These are phyloP conservation scores for Wickerhamomyces kurtzmanii DNA, from an alignment of 805 yeast species.

Conservation along the genomic window DNA sequence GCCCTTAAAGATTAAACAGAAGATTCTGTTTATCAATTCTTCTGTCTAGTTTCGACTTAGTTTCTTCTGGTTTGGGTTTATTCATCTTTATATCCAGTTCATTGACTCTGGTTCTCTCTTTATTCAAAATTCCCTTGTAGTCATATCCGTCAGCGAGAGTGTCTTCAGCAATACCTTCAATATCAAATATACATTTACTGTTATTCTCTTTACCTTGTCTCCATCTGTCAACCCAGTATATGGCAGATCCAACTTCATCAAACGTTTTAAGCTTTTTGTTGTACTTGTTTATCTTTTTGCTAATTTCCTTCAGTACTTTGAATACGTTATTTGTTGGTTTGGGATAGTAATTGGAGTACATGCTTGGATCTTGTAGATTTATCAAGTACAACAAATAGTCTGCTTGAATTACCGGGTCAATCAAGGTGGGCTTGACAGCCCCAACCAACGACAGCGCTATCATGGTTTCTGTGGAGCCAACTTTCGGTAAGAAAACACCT, in stretches of 20 bases:
- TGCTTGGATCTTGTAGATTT: slow-evolving; percentile 41
- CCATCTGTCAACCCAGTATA: slow-evolving; percentile 54
- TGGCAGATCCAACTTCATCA: slow-evolving; percentile 54
- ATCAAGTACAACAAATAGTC: slow-evolving; percentile 72
- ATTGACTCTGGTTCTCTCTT: slow-evolving; percentile 10
- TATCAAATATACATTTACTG: slow-evolving; percentile 12
- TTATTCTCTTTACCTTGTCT: slow-evolving; percentile 35
- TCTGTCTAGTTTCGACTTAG: neutral
- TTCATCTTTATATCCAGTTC: slow-evolving; percentile 13
- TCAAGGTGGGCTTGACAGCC: slow-evolving; percentile 54
- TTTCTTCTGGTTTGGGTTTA: slow-evolving; percentile 1
- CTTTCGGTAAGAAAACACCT: slow-evolving; percentile 80
- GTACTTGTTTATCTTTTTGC: slow-evolving; percentile 25
- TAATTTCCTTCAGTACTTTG: slow-evolving; percentile 40
- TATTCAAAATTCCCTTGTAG: slow-evolving; percentile 4
- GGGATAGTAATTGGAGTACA: slow-evolving; percentile 28
- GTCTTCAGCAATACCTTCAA: slow-evolving; percentile 8
- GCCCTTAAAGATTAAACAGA: too few relatives aligned
- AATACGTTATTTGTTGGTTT: slow-evolving; percentile 68
- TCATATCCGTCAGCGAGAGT: slow-evolving; percentile 6
- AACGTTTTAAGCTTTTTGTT: slow-evolving; percentile 21
- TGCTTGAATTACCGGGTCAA: slow-evolving; percentile 80
- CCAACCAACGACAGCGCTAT: slow-evolving; percentile 65
- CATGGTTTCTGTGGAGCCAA: slow-evolving; percentile 58
- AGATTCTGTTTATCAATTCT: too few relatives aligned